Evolutionary conservation across 1,284 basidiomycete genomes (phyloP), one percentile per base, ranked within the genome.

Genomic region (Flammula alnicola): DNA sequence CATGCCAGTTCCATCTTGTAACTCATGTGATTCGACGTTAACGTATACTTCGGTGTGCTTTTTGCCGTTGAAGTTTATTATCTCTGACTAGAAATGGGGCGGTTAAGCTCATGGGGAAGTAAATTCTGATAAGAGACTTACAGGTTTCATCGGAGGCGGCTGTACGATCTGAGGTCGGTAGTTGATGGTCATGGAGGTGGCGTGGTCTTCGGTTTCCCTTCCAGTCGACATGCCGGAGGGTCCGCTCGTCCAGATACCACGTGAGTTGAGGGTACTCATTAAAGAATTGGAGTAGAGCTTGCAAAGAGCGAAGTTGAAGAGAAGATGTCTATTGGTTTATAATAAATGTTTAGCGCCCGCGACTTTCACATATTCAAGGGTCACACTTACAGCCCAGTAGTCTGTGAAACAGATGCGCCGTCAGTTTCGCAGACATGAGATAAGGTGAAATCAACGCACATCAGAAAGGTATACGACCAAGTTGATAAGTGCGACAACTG

Each of bases 231-330:
- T 37, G 4, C 48, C 48, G 12, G 40, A 46, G 36, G 32, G 39
- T 5, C 39, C 44, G 9, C 20, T 19, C 43, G 38, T 49, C 57
- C 59, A 59, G 36, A 55, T 50, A 26, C 44, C 50, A 17, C 56
- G 52, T 16, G 54, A 52, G 32, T 59, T 59, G 9, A 61, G 44
- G 38, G 48, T 59, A 32, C 58, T 60, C 60, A 62, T 58, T 27
- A 63, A 46, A 7, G 59, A 58, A 38, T 63, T 63, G 11, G 58
- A 70, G 60, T 76, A 75, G 4, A 75, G 56, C 53, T 75, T 76
- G 39, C 67, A 63, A 3, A 77, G 64, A 7, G 70, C 63, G 47
- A 75, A 64, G 47, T 73, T 74, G 65, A 76, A 73, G 5, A 69
- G 59, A 3, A 77, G 63, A 49, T 76, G 73, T 23, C 68, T 71